phyloP scores from a whole-genome alignment of 805 yeast genomes.

The Yamadazyma sp. region DNA sequence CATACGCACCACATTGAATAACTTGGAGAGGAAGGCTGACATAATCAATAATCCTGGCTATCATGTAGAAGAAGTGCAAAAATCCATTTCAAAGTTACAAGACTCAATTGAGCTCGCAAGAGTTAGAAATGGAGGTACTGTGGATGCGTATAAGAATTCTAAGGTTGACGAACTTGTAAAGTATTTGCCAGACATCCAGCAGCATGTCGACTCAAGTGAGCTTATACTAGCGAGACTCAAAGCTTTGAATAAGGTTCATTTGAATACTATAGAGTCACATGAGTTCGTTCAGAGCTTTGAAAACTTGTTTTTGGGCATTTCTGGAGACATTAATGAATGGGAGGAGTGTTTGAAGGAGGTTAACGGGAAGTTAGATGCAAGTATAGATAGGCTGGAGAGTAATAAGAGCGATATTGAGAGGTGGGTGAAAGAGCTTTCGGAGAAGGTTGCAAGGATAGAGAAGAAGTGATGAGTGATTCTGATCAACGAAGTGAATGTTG shows the following conservation, averaged over 20 bases:
- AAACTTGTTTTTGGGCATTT: conserved; percentile 22
- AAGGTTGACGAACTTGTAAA: conserved; percentile 27
- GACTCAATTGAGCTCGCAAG: conserved; percentile 26
- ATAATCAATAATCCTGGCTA: conserved; percentile 37
- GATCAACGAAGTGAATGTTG: too few relatives aligned
- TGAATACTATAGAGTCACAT: conserved; percentile 30
- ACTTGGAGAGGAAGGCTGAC: conserved; percentile 32
- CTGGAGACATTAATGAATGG: conserved; percentile 32
- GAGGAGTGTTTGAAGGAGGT: conserved; percentile 22
- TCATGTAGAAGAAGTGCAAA: conserved; percentile 24
- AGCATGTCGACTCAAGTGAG: conserved; percentile 23
- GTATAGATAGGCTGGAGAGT: conserved; percentile 21
- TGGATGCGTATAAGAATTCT: conserved; percentile 8
- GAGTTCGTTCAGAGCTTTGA: conserved; percentile 28
- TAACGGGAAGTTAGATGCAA: conserved; percentile 24
- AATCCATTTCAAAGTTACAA: conserved; percentile 23
- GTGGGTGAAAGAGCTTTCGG: conserved; percentile 18
- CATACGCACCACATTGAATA: conserved; percentile 26
- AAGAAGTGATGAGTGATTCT: neutral
- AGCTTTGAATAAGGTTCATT: conserved; percentile 32
- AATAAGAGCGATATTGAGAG: conserved; percentile 23
- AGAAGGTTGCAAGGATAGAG: neutral
- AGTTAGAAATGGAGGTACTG: conserved; percentile 4
- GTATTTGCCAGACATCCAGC: conserved; percentile 27
- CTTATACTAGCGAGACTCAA: conserved; percentile 28